Base-by-base conservation (phyloP, 116 monocot species). In the Phalaenopsis hybrid region DNA sequence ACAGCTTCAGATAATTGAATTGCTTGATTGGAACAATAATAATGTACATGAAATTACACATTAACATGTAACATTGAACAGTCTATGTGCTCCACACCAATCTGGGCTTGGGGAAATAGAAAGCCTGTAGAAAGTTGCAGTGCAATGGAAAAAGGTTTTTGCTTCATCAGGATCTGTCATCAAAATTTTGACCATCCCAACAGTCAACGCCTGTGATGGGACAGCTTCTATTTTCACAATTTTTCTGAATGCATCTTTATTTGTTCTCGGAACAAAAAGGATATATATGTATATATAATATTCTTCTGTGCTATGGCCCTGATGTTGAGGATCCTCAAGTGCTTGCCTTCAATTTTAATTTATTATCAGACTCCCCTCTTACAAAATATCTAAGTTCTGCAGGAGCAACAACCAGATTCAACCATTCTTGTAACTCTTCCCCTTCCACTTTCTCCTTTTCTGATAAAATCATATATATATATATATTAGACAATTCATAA, bases 371-470 rank as follows among this genome's bases (percentile, higher is more conserved):
- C 68, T 86, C 87, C 37, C 46, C 95, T 75, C 59, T 81, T 31
- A 99, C 76, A 73, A 99, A 99, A 34, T 79, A 63, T 37, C 81
- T 88, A 58, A 99, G 83, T 80, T 99, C 99, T 65, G 84, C 80
- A 44, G 99, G 99, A 20, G 95, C 91, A 12, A 91, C 95, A 80
- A 99, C 99, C 63, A 91, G 77, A 78, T 95, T 95, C 46, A 99
- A 82, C 99, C 99, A 99, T 81, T 95, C 81, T 70, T 99, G 91
- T 59, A 99, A 87, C 81, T 95, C 99, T 73, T 94, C 99, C 11
- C 99, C 99, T 86, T 99, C 95, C 76, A 99, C 99, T 81, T 91
- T 92, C 79, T 99, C 99, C 78, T 95, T 95, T 80, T 92, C 99
- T 99, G 92, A 73, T 74, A 28, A 81, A 75, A 18, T 49, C 13